These are phyloP conservation scores for Cornus florida DNA, from an alignment of 148 eudicot species.

Conservation along the genomic window DNA sequence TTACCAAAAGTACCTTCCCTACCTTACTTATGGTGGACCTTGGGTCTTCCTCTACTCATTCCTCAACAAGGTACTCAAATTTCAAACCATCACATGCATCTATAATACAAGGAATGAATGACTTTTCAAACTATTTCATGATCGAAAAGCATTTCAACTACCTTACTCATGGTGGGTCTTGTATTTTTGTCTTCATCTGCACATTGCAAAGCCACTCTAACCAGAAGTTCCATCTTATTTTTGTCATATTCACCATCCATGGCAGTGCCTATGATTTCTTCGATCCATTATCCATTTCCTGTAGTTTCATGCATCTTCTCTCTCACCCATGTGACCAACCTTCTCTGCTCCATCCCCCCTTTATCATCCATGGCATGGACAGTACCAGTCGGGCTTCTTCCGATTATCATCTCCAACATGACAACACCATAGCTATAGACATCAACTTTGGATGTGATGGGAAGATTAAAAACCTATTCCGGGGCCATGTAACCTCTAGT, in stretches of 20 bases:
- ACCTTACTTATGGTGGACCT: slow-evolving; percentile 17
- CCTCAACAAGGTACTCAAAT: too few species aligned
- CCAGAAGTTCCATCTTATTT: not conserved
- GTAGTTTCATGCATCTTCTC: too few species aligned
- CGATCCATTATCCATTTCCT: too few species aligned
- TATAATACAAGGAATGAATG: not conserved
- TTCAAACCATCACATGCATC: too few species aligned
- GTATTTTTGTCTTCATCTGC: slow-evolving; percentile 10
- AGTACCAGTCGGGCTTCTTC: slow-evolving; percentile 4
- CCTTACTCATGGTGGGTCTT: slow-evolving; percentile 14
- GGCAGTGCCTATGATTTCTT: slow-evolving; percentile 14
- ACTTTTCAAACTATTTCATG: not conserved
- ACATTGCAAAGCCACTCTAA: slow-evolving; percentile 16
- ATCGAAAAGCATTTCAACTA: slow-evolving; percentile 14
- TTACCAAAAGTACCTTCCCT: slow-evolving; percentile 8
- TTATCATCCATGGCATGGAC: not conserved
- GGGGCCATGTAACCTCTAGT: slow-evolving; percentile 22
- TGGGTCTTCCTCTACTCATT: slow-evolving; percentile 20
- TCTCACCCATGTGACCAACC: too few species aligned
- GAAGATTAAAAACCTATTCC: not conserved
- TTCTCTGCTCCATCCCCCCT: too few species aligned
- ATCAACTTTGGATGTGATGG: slow-evolving; percentile 31
- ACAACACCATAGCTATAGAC: slow-evolving; percentile 32
- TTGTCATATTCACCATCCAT: slow-evolving; percentile 5
- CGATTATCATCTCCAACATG: slow-evolving; percentile 23